Evolutionary conservation across 371 early-diverging fungal species (phyloP).

Genomic region (Rhizopus microsporus): DNA sequence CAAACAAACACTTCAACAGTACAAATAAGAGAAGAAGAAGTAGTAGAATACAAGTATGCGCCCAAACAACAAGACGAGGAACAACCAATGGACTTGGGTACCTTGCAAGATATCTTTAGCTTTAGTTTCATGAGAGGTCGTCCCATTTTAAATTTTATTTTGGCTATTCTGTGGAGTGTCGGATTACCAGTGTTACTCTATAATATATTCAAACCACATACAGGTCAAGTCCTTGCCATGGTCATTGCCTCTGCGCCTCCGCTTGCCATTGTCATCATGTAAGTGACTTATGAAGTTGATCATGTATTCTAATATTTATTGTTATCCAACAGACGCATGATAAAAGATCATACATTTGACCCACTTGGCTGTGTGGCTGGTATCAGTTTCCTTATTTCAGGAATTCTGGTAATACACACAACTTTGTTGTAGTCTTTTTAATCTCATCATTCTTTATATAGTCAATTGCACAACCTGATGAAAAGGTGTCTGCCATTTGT

Average conservation of each 20-base stretch:
- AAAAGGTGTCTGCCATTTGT: slow-evolving; percentile 31
- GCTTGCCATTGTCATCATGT: slow-evolving; percentile 26
- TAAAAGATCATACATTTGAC: slow-evolving; percentile 24
- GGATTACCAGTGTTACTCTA: slow-evolving; percentile 31
- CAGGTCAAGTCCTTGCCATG: slow-evolving; percentile 33
- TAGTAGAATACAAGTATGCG: neutral
- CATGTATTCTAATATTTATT: neutral
- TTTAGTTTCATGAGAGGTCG: slow-evolving; percentile 31
- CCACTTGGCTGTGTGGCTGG: slow-evolving; percentile 33
- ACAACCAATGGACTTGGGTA: slow-evolving; percentile 29
- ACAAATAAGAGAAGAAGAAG: neutral
- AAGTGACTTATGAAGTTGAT: slow-evolving; percentile 1
- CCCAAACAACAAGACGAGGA: slow-evolving; percentile 23
- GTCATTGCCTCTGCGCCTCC: slow-evolving; percentile 33
- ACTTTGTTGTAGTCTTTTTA: neutral
- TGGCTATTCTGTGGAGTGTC: slow-evolving; percentile 34
- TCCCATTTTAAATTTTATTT: slow-evolving; percentile 28
- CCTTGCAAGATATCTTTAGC: slow-evolving; percentile 25
- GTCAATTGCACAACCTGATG: slow-evolving; percentile 46
- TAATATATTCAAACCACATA: slow-evolving; percentile 21
- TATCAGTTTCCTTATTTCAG: slow-evolving; percentile 34
- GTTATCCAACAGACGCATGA: slow-evolving; percentile 26
- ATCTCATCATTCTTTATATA: slow-evolving; percentile 11
- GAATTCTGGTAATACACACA: slow-evolving; percentile 28
- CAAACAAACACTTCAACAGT: neutral